Evolutionary conservation across 306 rosid genomes (phyloP).

Genomic region (Gastrolobium villosum): DNA sequence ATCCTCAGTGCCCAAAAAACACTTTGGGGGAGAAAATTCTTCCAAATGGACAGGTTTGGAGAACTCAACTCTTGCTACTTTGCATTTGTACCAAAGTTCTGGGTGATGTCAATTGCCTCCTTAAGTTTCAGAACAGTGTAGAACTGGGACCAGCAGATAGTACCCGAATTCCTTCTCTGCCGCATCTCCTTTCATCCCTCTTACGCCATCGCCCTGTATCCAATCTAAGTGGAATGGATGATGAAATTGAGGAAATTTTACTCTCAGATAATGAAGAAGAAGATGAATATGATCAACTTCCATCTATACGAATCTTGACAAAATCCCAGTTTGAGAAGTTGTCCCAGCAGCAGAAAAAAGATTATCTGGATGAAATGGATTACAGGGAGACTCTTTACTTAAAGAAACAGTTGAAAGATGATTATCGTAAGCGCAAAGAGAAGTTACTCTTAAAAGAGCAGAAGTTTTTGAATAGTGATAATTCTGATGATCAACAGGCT

Average conservation of each 20-base stretch:
- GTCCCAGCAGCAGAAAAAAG: slow-evolving; percentile 74
- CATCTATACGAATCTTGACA: slow-evolving; percentile 77
- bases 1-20: slow-evolving; percentile 80
- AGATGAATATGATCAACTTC: slow-evolving; percentile 91
- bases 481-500: slow-evolving; percentile 64
- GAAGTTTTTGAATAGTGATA: slow-evolving; percentile 47
- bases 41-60: slow-evolving; percentile 98
- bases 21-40: slow-evolving; percentile 83
- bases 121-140: slow-evolving; percentile 82
- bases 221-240: slow-evolving; percentile 59
- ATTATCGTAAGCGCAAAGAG: slow-evolving; percentile 63
- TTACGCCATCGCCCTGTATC: slow-evolving; percentile 60
- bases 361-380: slow-evolving; percentile 92
- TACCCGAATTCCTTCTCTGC: slow-evolving; percentile 78
- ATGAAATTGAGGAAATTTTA: slow-evolving; percentile 68
- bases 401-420: slow-evolving; percentile 92
- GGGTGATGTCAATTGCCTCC: slow-evolving; percentile 77
- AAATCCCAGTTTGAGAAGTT: slow-evolving; percentile 84
- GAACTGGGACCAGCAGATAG: slow-evolving; percentile 74
- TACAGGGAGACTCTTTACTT: slow-evolving; percentile 91
- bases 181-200: slow-evolving; percentile 92
- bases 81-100: slow-evolving; percentile 90
- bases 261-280: slow-evolving; percentile 66
- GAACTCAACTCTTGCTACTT: slow-evolving; percentile 76
- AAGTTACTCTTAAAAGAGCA: slow-evolving; percentile 55